Evolutionary conservation across 495 filamentous ascomycete genomes (phyloP).

Genomic region (Aspergillus affinis): DNA sequence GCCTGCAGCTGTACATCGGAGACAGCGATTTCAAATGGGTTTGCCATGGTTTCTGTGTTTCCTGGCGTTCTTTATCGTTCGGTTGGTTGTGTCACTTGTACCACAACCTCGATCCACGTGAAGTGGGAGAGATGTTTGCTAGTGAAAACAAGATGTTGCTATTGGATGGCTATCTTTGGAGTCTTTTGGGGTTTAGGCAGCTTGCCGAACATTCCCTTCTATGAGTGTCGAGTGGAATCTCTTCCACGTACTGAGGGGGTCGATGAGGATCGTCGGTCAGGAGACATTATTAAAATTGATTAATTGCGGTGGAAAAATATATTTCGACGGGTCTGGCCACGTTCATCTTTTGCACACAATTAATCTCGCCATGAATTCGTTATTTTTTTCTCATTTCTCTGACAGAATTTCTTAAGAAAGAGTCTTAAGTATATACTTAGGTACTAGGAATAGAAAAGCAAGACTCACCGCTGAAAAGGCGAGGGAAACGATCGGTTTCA

Average conservation of each 20-base stretch:
- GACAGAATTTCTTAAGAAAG: not conserved
- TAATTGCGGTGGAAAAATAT: not conserved
- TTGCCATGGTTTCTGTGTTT: slow-evolving; percentile 10
- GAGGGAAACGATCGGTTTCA: slow-evolving; percentile 5
- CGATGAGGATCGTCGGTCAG: not conserved
- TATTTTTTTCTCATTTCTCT: too few species aligned
- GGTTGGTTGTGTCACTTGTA: not conserved
- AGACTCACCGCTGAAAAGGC: not conserved
- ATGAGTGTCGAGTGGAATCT: not conserved
- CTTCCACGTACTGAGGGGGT: too few species aligned
- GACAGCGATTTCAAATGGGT: slow-evolving; percentile 43
- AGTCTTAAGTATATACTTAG: too few species aligned
- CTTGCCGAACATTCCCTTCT: too few species aligned
- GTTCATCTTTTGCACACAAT: not conserved
- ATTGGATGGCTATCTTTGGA: not conserved
- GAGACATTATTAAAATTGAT: not conserved
- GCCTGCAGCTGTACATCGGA: slow-evolving; percentile 37
- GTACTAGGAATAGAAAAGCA: too few species aligned
- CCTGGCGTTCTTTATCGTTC: not conserved
- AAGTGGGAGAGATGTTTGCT: not conserved
- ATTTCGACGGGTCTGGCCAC: not conserved
- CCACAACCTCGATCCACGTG: slow-evolving; percentile 11
- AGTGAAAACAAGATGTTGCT: not conserved
- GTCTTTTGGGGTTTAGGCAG: not conserved
- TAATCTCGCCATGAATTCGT: too few species aligned